Evolutionary conservation across 164 flowering plant genomes (phyloP), one percentile per base, ranked within the genome.

Genomic region (Liquidambar formosana): DNA sequence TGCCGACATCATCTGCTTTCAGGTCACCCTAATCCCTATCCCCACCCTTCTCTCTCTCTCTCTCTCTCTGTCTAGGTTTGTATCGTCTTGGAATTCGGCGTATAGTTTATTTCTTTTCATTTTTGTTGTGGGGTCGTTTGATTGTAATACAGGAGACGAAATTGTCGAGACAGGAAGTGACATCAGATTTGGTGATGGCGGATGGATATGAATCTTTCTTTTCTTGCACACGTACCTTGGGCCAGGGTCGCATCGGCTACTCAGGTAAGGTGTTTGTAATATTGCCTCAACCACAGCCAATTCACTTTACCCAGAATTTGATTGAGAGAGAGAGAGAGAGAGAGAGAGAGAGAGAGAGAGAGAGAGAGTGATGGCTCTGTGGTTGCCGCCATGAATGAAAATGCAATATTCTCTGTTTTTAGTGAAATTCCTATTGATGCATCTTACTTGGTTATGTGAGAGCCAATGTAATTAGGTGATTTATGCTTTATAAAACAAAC

Each of bases 151-250:
- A 91, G 97, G 99, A 95, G 77, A 95, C 92, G 0, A 95, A 95
- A 65, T 19, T 93, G 48, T 82, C 94, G 23, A 84, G 85, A 61
- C 96, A 91, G 67, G 99, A 95, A n/a, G n/a, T 95, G 44, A 78
- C 90, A 11, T 83, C 94, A 10, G 98, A 95, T 81, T 68, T 95
- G 77, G 86, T 82, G 8, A 82, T 86, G 76, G 97, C 96, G 0
- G 94, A 86, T 71, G 99, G 99, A 1, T 95, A 93, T 63, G 99
- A 95, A 71, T 85, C 98, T 13, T 95, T 93, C 78, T 86, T 95
- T 62, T 95, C 99, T 8, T 95, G 99, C 79, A 91, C 97, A 6
- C 91, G 94, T 38, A 87, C 96, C 47, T 71, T 68, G 1, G 86
- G 83, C 1, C 84, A 69, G 74, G 97, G 97, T 44, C 97, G 98